Base-by-base conservation (phyloP, 2,329 filamentous ascomycete genomes). In the Colletotrichum falcatum region DNA sequence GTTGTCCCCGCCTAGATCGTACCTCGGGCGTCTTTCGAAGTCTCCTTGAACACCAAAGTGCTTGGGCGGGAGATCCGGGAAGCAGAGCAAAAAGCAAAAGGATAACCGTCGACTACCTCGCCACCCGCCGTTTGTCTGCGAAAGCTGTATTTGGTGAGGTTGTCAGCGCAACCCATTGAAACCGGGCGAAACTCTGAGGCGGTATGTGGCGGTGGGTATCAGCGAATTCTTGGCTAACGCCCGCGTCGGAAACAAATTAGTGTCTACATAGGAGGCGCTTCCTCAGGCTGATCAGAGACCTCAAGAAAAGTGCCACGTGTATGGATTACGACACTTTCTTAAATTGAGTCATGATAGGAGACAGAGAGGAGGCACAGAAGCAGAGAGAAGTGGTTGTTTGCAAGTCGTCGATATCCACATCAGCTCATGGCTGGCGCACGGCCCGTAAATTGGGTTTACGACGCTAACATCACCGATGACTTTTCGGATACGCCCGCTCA, bases 361-460 rank as follows among this genome's bases (percentile, higher is more conserved):
- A 54, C 9, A n/a, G 26, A 12, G 28, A n/a, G 2, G 20, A 33
- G 8, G 44, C n/a, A 46, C 44, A 23, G 20, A 23, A 51, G 48
- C 7, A 8, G n/a, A 14, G 46, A 14, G 28, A 14, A 35, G n/a
- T n/a, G n/a, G n/a, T n/a, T 8, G 20, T 35, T 55, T n/a, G n/a
- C n/a, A n/a, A n/a, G 33, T 37, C 8, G 16, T n/a, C 11, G n/a
- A 9, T 54, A 6, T 26, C 53, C 18, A 56, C 5, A 35, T 5
- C 16, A 18, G 54, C n/a, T 16, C 6, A 39, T 56, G 18, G 18
- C 28, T 33, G 28, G 28, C 20, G 59, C 59, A 61, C 59, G 59
- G 59, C 59, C 30, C 59, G 46, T 61, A 61, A 37, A 61, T 28
- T 49, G 14, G 9, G 26, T 51, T 44, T 48, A 48, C 59, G 46